Conservation (phyloP, 106 monocot species). For the Platanthera guangdongensis region DNA sequence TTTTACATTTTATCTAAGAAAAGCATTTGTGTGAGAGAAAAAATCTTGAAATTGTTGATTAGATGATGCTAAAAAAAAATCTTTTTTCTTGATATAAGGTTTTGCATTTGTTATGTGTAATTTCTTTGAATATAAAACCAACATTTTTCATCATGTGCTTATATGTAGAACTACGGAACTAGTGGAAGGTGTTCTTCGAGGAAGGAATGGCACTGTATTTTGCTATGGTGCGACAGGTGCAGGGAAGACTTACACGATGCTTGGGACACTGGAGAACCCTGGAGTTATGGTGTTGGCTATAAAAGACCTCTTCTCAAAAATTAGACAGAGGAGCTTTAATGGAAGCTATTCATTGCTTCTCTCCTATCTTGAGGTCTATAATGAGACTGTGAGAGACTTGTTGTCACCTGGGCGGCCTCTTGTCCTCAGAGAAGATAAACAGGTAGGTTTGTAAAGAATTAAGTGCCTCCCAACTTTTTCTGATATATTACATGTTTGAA, state of each 20-base stretch:
- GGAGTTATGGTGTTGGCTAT: conserved; percentile 96
- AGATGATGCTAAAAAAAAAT: too few relatives aligned
- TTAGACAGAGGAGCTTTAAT: conserved; percentile 72
- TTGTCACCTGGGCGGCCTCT: conserved; percentile 82
- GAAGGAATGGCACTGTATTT: conserved; percentile 89
- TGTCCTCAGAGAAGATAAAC: conserved; percentile 91
- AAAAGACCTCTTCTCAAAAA: conserved; percentile 84
- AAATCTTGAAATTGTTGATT: too few relatives aligned
- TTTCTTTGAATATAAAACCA: neutral
- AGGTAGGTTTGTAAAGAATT: conserved; percentile 25
- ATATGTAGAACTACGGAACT: conserved; percentile 66
- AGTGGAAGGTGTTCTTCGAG: conserved; percentile 79
- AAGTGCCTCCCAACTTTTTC: neutral
- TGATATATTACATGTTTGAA: neutral
- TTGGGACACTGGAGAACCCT: conserved; percentile 81
- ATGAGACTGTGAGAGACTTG: conserved; percentile 88
- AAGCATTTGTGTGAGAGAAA: too few relatives aligned
- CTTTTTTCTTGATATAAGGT: neutral
- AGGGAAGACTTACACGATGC: conserved; percentile 96
- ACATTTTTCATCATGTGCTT: neutral
- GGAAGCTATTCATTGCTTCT: conserved; percentile 72
- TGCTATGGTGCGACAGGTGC: conserved; percentile 98
- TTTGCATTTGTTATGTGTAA: neutral
- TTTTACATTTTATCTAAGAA: too few relatives aligned
- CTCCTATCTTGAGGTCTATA: conserved; percentile 94